Base-by-base conservation (phyloP, 495 filamentous ascomycete species). In the Xylaria grammica region DNA sequence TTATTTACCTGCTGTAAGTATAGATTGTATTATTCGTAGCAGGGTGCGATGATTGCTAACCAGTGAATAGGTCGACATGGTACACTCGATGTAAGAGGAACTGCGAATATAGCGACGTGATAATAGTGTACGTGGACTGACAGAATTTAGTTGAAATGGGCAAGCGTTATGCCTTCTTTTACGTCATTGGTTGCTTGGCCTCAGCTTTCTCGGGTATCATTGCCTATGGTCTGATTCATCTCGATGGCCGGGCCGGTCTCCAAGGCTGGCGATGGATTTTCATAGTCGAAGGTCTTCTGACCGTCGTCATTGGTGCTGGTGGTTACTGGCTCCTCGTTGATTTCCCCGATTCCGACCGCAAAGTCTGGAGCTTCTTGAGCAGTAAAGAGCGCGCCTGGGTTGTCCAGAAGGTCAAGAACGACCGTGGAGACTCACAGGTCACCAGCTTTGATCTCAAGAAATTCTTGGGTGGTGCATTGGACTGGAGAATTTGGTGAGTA, bases 201-300 rank as follows among this genome's bases (percentile, higher is more conserved):
- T 84, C 84, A 3, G 87, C 82, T 0, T 80, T 84, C 67, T 74
- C 79, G 1, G 86, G 87, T 68, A 88, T 90, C 46, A 77, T 90
- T 3, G 86, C 87, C 3, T 89, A 83, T 51, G 87, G 86, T 4
- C 58, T 89, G 51, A 85, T 85, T 77, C 82, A 86, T 53, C 71
- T 86, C 68, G 68, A 82, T 29, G 82, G 83, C 5, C 60, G 71
- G 0, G 73, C 75, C 13, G 82, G 79, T 0, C 64, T 84, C 0
- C 64, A 59, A 0, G 87, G 87, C 22, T 90, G 87, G 88, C 67
- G 84, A 62, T 87, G 85, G 85, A 81, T 83, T 36, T 86, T 88
- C 68, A 84, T 87, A 49, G 77, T 87, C 6, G 82, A 86, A 65
- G 83, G 90, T 67, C 40, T 69, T 17, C 77, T 85, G 38, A 84